phyloP scores from a whole-genome alignment of 371 early-diverging fungal genomes.

The Parasitella parasitica region DNA sequence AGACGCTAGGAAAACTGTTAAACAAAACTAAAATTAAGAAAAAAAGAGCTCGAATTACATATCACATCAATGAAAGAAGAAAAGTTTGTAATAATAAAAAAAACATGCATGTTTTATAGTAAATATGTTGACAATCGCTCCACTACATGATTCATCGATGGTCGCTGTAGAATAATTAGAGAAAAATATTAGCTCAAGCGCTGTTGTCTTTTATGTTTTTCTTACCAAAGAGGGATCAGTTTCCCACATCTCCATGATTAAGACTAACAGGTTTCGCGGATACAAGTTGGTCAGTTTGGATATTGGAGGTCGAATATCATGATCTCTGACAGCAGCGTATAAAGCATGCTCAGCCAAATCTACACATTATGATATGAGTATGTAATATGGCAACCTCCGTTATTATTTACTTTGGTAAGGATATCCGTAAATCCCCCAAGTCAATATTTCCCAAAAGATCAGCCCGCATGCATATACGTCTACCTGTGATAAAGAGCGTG shows the following conservation, averaged over 20 bases:
- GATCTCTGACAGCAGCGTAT: slow-evolving; percentile 59
- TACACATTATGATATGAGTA: neutral
- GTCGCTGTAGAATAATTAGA: slow-evolving; percentile 1
- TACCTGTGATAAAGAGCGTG: slow-evolving; percentile 14
- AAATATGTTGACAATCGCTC: slow-evolving; percentile 28
- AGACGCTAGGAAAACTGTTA: neutral
- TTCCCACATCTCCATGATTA: slow-evolving; percentile 79
- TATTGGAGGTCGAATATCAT: slow-evolving; percentile 61
- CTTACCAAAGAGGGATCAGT: slow-evolving; percentile 57
- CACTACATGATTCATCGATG: slow-evolving; percentile 32
- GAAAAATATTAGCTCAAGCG: neutral
- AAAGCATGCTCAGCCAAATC: slow-evolving; percentile 38
- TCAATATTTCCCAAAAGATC: slow-evolving; percentile 82
- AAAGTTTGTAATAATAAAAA: neutral
- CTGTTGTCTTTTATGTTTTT: neutral
- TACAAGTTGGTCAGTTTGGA: slow-evolving; percentile 53
- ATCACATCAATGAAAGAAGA: neutral
- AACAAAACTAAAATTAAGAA: neutral
- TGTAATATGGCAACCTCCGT: neutral
- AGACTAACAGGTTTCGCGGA: slow-evolving; percentile 57
- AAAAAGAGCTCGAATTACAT: neutral
- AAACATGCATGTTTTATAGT: neutral
- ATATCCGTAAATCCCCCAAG: slow-evolving; percentile 72
- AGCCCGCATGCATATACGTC: slow-evolving; percentile 73
- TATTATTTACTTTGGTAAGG: slow-evolving; percentile 60